A percentile compares a stretch with the other conserved stretches of the same genome.
phyloP scores from a whole-genome alignment of 192 early-diverging fungal species.

The Phycomyces nitens region DNA sequence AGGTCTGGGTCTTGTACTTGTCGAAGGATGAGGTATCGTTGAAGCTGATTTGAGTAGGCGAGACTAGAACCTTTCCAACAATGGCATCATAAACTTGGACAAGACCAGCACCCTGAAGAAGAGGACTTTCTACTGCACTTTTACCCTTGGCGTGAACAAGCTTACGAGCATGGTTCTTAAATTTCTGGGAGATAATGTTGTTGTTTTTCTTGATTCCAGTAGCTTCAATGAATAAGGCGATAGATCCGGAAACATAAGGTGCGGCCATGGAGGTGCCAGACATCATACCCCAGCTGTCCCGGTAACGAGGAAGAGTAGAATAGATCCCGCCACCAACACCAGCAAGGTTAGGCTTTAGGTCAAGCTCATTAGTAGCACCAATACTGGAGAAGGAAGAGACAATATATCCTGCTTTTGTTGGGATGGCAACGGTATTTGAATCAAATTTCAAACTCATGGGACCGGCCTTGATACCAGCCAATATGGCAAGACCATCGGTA shows the following conservation, averaged over 20 bases:
- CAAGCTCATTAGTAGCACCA: conserved; percentile 68
- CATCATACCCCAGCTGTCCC: conserved; percentile 39
- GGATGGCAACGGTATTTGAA: conserved; percentile 36
- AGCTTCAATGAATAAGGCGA: conserved; percentile 42
- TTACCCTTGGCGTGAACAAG: conserved; percentile 10
- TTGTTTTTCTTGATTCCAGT: conserved; percentile 26
- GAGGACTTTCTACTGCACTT: conserved; percentile 21
- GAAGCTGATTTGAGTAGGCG: conserved; percentile 48
- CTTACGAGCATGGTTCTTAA: conserved; percentile 29
- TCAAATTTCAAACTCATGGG: conserved; percentile 44
- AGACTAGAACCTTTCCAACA: conserved; percentile 29
- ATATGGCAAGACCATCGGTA: conserved; percentile 49
- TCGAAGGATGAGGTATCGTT: conserved; percentile 42
- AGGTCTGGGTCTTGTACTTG: conserved; percentile 25
- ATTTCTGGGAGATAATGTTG: conserved; percentile 30
- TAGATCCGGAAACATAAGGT: conserved; percentile 49
- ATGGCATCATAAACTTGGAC: conserved; percentile 47
- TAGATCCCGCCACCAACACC: conserved; percentile 52
- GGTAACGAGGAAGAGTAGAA: conserved; percentile 43
- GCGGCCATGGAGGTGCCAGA: conserved; percentile 63
- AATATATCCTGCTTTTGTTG: conserved; percentile 51
- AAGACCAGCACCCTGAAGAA: conserved; percentile 55
- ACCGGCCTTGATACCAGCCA: conserved; percentile 41
- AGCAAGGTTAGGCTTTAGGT: conserved; percentile 48
- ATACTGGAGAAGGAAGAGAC: conserved; percentile 73